These are phyloP conservation scores for Kickxella alabastrina DNA, from an alignment of 192 early-diverging fungal species.

Conservation along the genomic window DNA sequence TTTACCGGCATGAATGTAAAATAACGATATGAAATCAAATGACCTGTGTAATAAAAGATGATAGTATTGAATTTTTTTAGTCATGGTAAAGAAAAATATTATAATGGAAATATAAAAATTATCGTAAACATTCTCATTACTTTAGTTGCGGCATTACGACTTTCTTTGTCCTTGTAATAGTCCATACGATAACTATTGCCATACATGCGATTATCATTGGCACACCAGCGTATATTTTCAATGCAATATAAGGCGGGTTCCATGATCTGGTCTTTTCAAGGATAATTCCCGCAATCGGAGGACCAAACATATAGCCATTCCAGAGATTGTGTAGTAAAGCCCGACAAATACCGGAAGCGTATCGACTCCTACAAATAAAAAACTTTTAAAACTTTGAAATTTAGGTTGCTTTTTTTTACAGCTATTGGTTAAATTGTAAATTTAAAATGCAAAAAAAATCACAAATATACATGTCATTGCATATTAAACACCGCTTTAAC, in stretches of 20 bases:
- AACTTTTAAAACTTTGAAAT: no score
- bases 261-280: conserved; percentile 48
- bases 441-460: background rate
- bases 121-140: no score
- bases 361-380: conserved; percentile 36
- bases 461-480: background rate
- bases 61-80: no score
- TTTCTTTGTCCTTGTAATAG: conserved; percentile 9
- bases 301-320: conserved; percentile 44
- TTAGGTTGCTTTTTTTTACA: background rate
- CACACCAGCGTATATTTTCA: conserved; percentile 40
- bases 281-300: conserved; percentile 44
- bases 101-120: no score
- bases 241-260: conserved; percentile 40
- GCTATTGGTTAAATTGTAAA: no score
- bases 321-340: conserved; percentile 42
- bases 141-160: conserved; percentile 4
- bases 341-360: conserved; percentile 48
- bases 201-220: conserved; percentile 42
- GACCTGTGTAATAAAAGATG: no score
- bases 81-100: no score
- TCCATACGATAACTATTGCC: conserved; percentile 35
- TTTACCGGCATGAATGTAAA: no score
- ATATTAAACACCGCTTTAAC: conserved; percentile 1
- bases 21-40: no score